Percentiles rank a stretch among this genome's conserved stretches.
phyloP scores from a whole-genome alignment of 2,329 filamentous ascomycete species.

The Aspergillus sp. region DNA sequence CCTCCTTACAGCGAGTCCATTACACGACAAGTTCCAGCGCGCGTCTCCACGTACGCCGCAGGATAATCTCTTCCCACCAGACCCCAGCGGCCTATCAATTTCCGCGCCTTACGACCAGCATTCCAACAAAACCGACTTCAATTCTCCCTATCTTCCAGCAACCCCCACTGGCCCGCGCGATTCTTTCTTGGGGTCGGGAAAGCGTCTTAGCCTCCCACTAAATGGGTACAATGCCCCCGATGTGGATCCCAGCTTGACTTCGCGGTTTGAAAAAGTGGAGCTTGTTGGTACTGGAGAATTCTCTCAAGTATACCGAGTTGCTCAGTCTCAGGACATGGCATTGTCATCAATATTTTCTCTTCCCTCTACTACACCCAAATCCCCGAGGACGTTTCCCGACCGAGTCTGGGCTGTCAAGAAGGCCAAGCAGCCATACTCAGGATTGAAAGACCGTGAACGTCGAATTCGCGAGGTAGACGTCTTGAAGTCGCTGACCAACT shows the following conservation, averaged over 20 bases:
- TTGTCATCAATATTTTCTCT: slow-evolving; percentile 40
- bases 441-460: slow-evolving; percentile 71
- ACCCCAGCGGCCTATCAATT: slow-evolving; percentile 79
- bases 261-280: slow-evolving; percentile 76
- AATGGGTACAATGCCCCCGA: slow-evolving; percentile 67
- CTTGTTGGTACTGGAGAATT: slow-evolving; percentile 86
- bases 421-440: slow-evolving; percentile 72
- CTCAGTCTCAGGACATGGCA: slow-evolving; percentile 35
- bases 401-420: slow-evolving; percentile 91
- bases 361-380: slow-evolving; percentile 46
- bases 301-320: slow-evolving; percentile 83
- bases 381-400: slow-evolving; percentile 51
- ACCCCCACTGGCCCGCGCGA: slow-evolving; percentile 71
- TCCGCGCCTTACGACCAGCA: slow-evolving; percentile 55
- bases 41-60: slow-evolving; percentile 72
- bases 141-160: slow-evolving; percentile 58
- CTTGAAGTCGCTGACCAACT: slow-evolving; percentile 69
- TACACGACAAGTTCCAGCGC: slow-evolving; percentile 51
- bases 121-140: slow-evolving; percentile 35
- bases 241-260: slow-evolving; percentile 68
- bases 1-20: slow-evolving; percentile 56
- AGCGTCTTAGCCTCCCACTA: slow-evolving; percentile 63
- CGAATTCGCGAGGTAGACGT: slow-evolving; percentile 82
- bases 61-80: slow-evolving; percentile 68
- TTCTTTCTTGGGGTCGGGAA: slow-evolving; percentile 53